phyloP scores from a whole-genome alignment of 2,329 filamentous ascomycete species.

The Trichoderma sp. region DNA sequence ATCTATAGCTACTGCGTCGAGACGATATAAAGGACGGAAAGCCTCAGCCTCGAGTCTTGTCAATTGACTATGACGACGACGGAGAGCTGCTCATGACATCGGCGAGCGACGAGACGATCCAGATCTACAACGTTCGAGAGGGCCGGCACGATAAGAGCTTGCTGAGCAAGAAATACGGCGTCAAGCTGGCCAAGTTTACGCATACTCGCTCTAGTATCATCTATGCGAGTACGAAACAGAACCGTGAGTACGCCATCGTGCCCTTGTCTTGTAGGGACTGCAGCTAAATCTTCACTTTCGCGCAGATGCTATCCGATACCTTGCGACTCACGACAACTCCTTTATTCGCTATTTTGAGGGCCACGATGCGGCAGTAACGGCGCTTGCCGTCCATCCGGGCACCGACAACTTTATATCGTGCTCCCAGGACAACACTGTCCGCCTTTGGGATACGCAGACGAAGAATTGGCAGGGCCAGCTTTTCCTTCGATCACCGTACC shows the following conservation, averaged over 20 bases:
- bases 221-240: conserved; percentile 93
- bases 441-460: conserved; percentile 84
- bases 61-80: conserved; percentile 93
- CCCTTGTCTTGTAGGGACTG: not conserved
- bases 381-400: conserved; percentile 79
- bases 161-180: conserved; percentile 95
- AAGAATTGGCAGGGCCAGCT: conserved; percentile 79
- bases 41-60: conserved; percentile 69
- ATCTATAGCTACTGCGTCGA: conserved; percentile 56
- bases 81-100: conserved; percentile 91
- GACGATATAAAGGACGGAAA: conserved; percentile 56
- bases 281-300: conserved; percentile 55
- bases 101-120: conserved; percentile 90
- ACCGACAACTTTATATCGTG: conserved; percentile 91
- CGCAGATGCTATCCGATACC: conserved; percentile 83
- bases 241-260: conserved; percentile 55
- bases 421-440: conserved; percentile 85
- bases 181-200: conserved; percentile 90
- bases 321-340: conserved; percentile 90
- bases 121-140: conserved; percentile 91
- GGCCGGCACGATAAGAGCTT: conserved; percentile 87
- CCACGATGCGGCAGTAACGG: conserved; percentile 82
- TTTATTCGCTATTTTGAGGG: conserved; percentile 97
- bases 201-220: conserved; percentile 89
- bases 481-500: conserved; percentile 75